Evolutionary conservation across 257 asterid species (phyloP).

Genomic region (Verbena officinalis): DNA sequence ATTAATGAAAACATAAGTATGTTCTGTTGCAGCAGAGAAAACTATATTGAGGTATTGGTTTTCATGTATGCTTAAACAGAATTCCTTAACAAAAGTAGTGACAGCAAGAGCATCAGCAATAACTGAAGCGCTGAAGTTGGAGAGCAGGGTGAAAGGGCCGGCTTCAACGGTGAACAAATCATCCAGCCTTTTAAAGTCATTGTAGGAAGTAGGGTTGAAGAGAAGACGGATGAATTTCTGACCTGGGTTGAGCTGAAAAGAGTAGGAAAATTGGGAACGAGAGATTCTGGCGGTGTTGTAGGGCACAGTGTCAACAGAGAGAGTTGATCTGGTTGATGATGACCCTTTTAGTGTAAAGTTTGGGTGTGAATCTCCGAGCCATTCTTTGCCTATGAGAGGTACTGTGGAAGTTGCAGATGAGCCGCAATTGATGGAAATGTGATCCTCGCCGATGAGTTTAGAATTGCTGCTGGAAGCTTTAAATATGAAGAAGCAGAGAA

Average conservation of each 20-base stretch:
- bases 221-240: slow-evolving; percentile 54
- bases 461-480: no score
- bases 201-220: slow-evolving; percentile 40
- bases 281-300: slow-evolving; percentile 48
- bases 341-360: slow-evolving; percentile 27
- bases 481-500: slow-evolving; percentile 13
- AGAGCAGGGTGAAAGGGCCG: slow-evolving; percentile 43
- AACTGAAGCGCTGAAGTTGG: slow-evolving; percentile 49
- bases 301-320: slow-evolving; percentile 36
- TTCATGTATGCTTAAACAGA: slow-evolving; percentile 42
- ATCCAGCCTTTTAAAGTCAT: slow-evolving; percentile 22
- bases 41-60: slow-evolving; percentile 38
- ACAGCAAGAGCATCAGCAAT: slow-evolving; percentile 48
- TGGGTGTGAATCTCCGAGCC: no score
- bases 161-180: slow-evolving; percentile 49
- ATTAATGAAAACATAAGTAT: slow-evolving; percentile 51
- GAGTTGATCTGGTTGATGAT: slow-evolving; percentile 7
- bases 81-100: slow-evolving; percentile 61
- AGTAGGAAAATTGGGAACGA: slow-evolving; percentile 43
- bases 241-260: slow-evolving; percentile 44
- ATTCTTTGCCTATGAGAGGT: no score
- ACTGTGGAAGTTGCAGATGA: slow-evolving; percentile 34
- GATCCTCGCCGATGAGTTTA: no score
- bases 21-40: slow-evolving; percentile 40
- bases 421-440: slow-evolving; percentile 44